Percentiles rank a stretch among this genome's conserved stretches.
Conservation (phyloP, 768 basidiomycete genomes). For the Leccinum incarnatum region DNA sequence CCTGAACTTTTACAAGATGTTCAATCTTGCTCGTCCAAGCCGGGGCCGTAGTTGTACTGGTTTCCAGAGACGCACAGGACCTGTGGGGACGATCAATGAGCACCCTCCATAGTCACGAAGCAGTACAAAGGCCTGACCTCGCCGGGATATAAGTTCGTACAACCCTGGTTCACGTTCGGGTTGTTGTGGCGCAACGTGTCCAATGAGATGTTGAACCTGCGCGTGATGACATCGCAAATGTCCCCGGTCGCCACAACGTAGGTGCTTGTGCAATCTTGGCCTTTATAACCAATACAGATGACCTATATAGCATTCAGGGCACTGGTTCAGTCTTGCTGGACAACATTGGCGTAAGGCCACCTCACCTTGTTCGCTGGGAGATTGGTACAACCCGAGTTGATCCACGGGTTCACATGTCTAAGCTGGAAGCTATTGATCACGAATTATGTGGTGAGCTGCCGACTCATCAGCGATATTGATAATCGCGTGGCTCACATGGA, state of each 20-base stretch:
- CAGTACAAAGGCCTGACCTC: not conserved
- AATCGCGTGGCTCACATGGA: not conserved
- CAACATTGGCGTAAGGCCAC: not conserved
- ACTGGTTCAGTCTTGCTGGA: not conserved
- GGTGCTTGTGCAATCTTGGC: conserved; percentile 49
- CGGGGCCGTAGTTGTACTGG: not conserved
- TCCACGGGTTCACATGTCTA: conserved; percentile 51
- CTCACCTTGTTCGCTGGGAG: conserved; percentile 23
- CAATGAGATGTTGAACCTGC: not conserved
- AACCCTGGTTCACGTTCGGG: not conserved
- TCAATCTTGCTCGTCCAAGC: not conserved
- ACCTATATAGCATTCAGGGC: conserved; percentile 20
- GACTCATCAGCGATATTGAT: not conserved
- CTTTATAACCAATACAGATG: conserved; percentile 54
- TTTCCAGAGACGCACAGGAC: not conserved
- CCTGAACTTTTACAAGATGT: not conserved
- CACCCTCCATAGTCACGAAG: not conserved
- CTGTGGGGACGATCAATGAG: not conserved
- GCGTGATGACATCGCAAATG: not conserved
- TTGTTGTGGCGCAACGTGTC: not conserved
- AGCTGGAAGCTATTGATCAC: conserved; percentile 50
- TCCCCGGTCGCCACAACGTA: not conserved
- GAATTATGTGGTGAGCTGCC: not conserved
- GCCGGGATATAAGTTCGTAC: not conserved
- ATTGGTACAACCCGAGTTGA: no score